Base-by-base conservation (phyloP, 352 stramenopile species). In the Thraustochytrium striatum region DNA sequence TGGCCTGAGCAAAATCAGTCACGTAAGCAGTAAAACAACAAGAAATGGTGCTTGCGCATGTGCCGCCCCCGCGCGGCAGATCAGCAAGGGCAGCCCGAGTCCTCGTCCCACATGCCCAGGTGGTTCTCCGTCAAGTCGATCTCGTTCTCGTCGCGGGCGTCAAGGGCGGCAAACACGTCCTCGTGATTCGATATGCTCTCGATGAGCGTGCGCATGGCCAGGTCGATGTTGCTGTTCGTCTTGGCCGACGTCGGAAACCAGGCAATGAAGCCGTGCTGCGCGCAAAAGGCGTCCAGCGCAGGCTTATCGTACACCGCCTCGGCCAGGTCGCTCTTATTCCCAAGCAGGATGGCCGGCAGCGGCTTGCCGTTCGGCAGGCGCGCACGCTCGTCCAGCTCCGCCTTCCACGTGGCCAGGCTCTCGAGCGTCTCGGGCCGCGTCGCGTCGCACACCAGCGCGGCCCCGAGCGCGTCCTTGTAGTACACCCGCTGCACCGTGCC, bases 231-330 rank as follows among this genome's bases (percentile, higher is more conserved):
- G 69, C 88, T 93, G 80, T 96, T 95, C 65, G 93, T 88, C 79
- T 96, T 96, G 5, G 92, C 92, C 7, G 92, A 96, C 39, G 92
- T 97, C 61, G 93, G 89, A 68, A 95, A 96, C 92, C 92, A 96
- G 33, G 89, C 91, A 3, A 89, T 87, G 83, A 97, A 96, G 33
- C 90, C 93, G 70, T 97, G 92, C 5, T 88, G 88, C 72, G 91
- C 86, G 81, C 90, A 95, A 65, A 95, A 96, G 21, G 88, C 87
- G 68, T 94, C 89, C 62, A 96, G 61, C 57, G 92, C 92, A 3
- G 85, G 85, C 32, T 85, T 86, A 59, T 94, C 88, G 21, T 93
- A 85, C 25, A 92, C 85, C 11, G 87, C 72, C 9, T 82, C 87
- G 41, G 88, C 87, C 53, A 97, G 73, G 82, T 97, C 92, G 70